Base-by-base conservation (phyloP, 202 grass and related monocot species). In the Setaria viridis region DNA sequence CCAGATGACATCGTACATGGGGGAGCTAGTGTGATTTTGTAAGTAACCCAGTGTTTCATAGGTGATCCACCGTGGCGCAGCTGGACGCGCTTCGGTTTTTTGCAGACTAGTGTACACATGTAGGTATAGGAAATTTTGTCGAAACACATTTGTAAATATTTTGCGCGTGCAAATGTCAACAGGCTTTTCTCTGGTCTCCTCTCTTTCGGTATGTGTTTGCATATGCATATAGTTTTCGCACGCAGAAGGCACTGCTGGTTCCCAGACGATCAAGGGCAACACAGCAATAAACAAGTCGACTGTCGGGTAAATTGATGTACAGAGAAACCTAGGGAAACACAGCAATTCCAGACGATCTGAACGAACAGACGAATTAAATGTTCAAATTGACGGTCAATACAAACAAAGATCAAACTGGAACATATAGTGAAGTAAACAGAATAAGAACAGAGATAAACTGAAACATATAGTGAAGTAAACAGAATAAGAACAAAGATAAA, bases 121-220 rank as follows among this genome's bases (percentile, higher is more conserved):
- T 82, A 82, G 75, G n/a, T 79, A 71, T 72, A 60, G 67, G 25
- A 64, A 83, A 67, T 87, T 90, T 74, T 83, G 84, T 74, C 75
- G n/a, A 86, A 76, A 42, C 1, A 76, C 17, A 21, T 25, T 59
- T 59, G 54, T 76, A 76, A 13, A 76, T 2, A 56, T 75, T 55
- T 30, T 34, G 48, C 17, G 39, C 8, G 17, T 69, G 3, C 19
- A 43, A 70, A 46, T 46, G 8, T 13, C 13, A 13, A 11, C 60
- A 32, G 20, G 7, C n/a, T n/a, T n/a, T 7, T 59, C 19, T 9
- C 20, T 59, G 8, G 56, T 59, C 48, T 50, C 45, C 11, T 48
- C 45, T 47, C 54, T 2, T 56, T 8, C 51, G 3, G 15, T 50
- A 50, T 8, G 55, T 58, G 20, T 58, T 3, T n/a, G 20, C 20